Evolutionary conservation across 2,329 filamentous ascomycete species (phyloP), one percentile per base, ranked within the genome.

Genomic region (Aspergillus proliferans): DNA sequence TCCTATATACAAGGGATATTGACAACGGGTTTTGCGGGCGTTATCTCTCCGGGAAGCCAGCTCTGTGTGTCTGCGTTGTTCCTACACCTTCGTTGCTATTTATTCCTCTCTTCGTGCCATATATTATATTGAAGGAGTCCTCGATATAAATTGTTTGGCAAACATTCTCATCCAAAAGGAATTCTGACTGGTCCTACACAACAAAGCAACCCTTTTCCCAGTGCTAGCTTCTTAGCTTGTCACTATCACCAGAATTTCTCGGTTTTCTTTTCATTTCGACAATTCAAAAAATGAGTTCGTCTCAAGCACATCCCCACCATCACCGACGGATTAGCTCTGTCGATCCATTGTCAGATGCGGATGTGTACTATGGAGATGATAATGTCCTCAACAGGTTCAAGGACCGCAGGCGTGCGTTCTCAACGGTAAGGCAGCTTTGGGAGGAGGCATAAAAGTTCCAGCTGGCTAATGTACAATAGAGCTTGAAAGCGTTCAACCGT

Each of bases 301-400:
- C 66, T 65, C 38, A 40, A 6, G 10, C 38, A 12, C 26, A 30
- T 30, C 56, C 69, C 55, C 63, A 56, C 43, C 66, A 66, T 48
- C 70, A 68, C 55, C 62, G 62, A 53, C 63, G 68, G 48, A 55
- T 58, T 38, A 71, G 69, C 50, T 74, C 75, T 49, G 61, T 74
- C 56, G 81, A 84, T 63, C 81, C 81, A 4, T 78, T 76, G 59
- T 79, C 80, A 34, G 71, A 79, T 36, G 74, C 81, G 7, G 74
- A 79, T 52, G 67, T 82, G 54, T 84, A 84, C 66, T 84, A 84
- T 68, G 79, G 80, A 30, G 64, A 71, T 56, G 71, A 77, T 46
- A 73, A 73, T 50, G 71, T 76, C 54, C 64, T 68, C 52, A 71
- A 71, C 58, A 68, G 62, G 36, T 56, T 71, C 53, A 74, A 76